A percentile compares a stretch with the other conserved stretches of the same genome.
Evolutionary conservation across 2,329 filamentous ascomycete genomes (phyloP).

Genomic region (Fonsecaea nubica): DNA sequence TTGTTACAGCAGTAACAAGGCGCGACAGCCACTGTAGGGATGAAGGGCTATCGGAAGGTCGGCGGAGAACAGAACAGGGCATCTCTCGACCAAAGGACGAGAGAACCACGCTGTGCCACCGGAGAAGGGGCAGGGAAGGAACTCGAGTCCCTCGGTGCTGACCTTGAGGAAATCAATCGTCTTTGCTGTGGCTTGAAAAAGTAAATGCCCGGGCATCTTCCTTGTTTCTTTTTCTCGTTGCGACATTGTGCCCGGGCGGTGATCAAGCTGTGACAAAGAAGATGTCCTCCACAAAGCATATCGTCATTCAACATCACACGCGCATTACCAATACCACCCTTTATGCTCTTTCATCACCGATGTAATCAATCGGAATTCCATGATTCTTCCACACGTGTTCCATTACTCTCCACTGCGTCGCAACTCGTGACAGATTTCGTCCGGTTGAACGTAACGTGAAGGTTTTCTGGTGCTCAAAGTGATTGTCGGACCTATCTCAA

Average conservation of each 20-base stretch:
- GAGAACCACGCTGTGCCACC: slow-evolving; percentile 34
- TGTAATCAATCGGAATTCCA: slow-evolving; percentile 32
- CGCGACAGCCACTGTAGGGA: slow-evolving; percentile 35
- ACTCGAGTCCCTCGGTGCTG: slow-evolving; percentile 39
- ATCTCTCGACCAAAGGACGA: slow-evolving; percentile 23
- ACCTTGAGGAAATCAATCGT: slow-evolving; percentile 13
- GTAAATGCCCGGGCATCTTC: slow-evolving; percentile 11
- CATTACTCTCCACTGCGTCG: slow-evolving; percentile 26
- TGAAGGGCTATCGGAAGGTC: slow-evolving; percentile 36
- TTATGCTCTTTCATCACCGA: slow-evolving; percentile 18
- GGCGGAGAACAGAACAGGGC: slow-evolving; percentile 28
- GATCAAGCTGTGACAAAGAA: slow-evolving; percentile 18
- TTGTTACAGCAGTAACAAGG: slow-evolving; percentile 17
- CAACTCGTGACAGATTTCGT: slow-evolving; percentile 14
- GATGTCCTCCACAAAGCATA: slow-evolving; percentile 33
- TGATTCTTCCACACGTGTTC: slow-evolving; percentile 35
- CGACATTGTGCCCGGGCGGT: slow-evolving; percentile 9
- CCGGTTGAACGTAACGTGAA: neutral
- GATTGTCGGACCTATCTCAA: slow-evolving; percentile 2
- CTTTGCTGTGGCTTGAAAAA: slow-evolving; percentile 2
- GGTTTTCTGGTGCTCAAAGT: slow-evolving; percentile 4
- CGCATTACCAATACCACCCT: slow-evolving; percentile 35
- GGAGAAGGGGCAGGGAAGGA: slow-evolving; percentile 42
- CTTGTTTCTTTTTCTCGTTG: slow-evolving; percentile 5
- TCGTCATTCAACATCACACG: slow-evolving; percentile 38